phyloP scores from a whole-genome alignment of 2,329 filamentous ascomycete genomes.

The Sporothrix dimorphospora region DNA sequence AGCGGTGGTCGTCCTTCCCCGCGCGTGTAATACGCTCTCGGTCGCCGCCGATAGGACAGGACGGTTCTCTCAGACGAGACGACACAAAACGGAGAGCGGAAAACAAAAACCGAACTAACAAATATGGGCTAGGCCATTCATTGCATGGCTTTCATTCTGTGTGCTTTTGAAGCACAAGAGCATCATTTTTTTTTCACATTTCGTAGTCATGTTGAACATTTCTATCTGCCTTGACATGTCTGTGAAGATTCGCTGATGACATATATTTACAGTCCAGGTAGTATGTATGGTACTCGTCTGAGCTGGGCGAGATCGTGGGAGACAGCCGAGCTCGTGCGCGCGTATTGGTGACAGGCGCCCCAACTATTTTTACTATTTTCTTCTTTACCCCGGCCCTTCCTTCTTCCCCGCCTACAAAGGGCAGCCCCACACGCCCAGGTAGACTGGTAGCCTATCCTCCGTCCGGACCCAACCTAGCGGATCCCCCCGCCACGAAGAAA shows the following conservation, averaged over 20 bases:
- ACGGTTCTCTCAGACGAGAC: neutral
- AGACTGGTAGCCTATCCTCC: constrained; percentile 19
- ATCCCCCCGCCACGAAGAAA: constrained; percentile 1
- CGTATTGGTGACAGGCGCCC: neutral
- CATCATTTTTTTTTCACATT: neutral
- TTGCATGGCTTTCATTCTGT: no score
- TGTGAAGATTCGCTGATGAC: neutral
- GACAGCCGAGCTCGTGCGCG: neutral
- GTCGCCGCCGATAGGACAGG: neutral
- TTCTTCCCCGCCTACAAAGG: constrained; percentile 5
- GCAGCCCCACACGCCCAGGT: neutral
- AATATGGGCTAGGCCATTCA: neutral
- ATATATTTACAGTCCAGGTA: neutral
- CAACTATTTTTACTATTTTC: neutral
- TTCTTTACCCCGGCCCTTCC: neutral
- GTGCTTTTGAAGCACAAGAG: neutral
- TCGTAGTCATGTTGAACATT: neutral
- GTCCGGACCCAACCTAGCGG: constrained; percentile 5
- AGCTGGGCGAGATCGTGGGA: neutral
- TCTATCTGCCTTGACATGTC: neutral
- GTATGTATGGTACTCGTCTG: neutral
- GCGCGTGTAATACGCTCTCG: neutral
- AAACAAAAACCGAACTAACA: constrained; percentile 15
- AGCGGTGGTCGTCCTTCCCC: neutral
- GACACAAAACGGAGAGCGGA: neutral